Base-by-base conservation (phyloP, 2,329 filamentous ascomycete species). In the Hymenoscyphus fraxineus region DNA sequence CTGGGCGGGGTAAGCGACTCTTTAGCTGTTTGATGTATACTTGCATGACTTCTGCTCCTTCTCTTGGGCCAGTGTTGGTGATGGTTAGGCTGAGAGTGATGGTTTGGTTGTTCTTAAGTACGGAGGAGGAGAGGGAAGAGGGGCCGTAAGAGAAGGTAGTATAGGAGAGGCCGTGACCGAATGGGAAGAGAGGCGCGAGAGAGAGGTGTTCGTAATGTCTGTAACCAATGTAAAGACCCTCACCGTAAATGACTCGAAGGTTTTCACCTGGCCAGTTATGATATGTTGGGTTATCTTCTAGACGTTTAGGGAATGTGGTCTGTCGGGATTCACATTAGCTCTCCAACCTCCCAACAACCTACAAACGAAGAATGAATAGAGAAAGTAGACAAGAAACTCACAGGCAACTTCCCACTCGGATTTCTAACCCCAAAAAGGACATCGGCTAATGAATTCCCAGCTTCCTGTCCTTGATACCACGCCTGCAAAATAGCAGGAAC, bases 141-240 rank as follows among this genome's bases (percentile, higher is more conserved):
- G 80, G 78, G 15, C 85, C 85, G 71, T 90, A 64, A 3, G 82
- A 80, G 73, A 92, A 92, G 0, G 78, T 83, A 0, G 89, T 91
- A 75, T 92, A 93, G 0, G 87, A 89, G 7, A 92, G 80, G 1
- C 90, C 89, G 73, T 91, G 88, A 12, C 90, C 90, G 68, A 92
- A 92, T 35, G 88, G 81, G 76, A 91, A 92, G 0, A 89, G 80
- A 0, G 87, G 86, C 5, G 80, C 77, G 59, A 88, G 81, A 32
- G 80, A 79, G 13, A 80, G 78, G 22, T 83, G 83, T 71, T 93
- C 89, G 75, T 90, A 92, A 76, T 90, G 87, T 19, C 85, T 79
- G 76, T 93, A 92, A 2, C 90, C 90, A 62, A 92, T 84, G 76
- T 87, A 90, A 13, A 92, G 77, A 15, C 88, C 89, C 75, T 93